Conservation (phyloP, 495 filamentous ascomycete genomes). For the Wilcoxina mikolae region DNA sequence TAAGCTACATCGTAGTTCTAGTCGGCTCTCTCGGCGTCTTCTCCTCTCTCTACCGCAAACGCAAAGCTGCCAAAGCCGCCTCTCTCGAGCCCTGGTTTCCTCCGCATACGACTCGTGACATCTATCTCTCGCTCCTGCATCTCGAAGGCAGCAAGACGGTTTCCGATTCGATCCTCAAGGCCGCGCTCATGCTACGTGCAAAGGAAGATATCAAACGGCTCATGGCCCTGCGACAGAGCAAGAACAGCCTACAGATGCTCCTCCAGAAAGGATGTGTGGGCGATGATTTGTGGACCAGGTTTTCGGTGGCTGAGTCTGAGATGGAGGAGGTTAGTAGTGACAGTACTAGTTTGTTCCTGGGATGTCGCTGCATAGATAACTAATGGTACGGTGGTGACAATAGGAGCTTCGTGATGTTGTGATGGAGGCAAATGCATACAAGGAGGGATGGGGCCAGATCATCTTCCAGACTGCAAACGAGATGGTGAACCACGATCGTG, state of each 20-base stretch:
- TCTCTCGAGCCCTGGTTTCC: slow-evolving; percentile 86
- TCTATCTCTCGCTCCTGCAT: slow-evolving; percentile 86
- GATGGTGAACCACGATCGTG: slow-evolving; percentile 52
- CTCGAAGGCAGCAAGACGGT: slow-evolving; percentile 55
- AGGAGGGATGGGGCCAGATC: slow-evolving; percentile 71
- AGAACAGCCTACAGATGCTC: slow-evolving; percentile 66
- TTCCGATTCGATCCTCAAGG: slow-evolving; percentile 73
- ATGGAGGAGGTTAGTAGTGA: slow-evolving; percentile 52
- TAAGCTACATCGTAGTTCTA: slow-evolving; percentile 77
- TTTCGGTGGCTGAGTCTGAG: slow-evolving; percentile 82
- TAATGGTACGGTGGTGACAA: neutral
- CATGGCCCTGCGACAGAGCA: slow-evolving; percentile 67
- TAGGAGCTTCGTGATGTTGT: slow-evolving; percentile 79
- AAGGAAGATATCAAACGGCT: slow-evolving; percentile 83
- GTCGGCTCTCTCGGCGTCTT: slow-evolving; percentile 81
- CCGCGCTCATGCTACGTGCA: slow-evolving; percentile 78
- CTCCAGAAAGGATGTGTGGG: slow-evolving; percentile 84
- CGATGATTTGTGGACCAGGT: slow-evolving; percentile 91
- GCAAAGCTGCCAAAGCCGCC: slow-evolving; percentile 74
- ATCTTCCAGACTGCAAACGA: slow-evolving; percentile 93
- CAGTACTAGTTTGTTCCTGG: too few relatives aligned
- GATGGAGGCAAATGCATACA: slow-evolving; percentile 82
- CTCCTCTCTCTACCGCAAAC: slow-evolving; percentile 79
- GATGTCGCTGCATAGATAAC: neutral
- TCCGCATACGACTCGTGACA: slow-evolving; percentile 74